Evolutionary conservation across 108 stramenopile genomes (phyloP).

Genomic region (Cylindrotheca fusiformis): DNA sequence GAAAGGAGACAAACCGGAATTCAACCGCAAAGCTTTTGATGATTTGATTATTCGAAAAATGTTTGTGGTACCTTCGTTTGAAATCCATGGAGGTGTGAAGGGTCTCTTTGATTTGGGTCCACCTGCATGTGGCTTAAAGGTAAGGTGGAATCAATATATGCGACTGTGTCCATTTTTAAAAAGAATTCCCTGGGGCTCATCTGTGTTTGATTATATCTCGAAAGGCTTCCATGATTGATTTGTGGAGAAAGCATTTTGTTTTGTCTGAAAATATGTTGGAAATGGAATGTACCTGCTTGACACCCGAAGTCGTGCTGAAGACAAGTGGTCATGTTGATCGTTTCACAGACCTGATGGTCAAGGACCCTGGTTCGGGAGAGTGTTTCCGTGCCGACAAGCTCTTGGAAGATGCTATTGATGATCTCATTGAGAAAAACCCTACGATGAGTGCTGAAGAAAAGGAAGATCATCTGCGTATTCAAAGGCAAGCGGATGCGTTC

Average conservation of each 20-base stretch:
- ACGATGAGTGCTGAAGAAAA: constrained; percentile 74
- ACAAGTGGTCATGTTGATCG: constrained; percentile 99
- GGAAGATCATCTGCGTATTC: constrained; percentile 89
- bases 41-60: constrained; percentile 95
- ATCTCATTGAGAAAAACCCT: constrained; percentile 84
- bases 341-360: constrained; percentile 99
- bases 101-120: constrained; percentile 99
- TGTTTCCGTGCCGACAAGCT: constrained; percentile 98
- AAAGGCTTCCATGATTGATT: constrained; percentile 90
- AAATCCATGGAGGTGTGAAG: constrained; percentile 99
- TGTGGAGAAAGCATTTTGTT: constrained; percentile 98
- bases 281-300: constrained; percentile 99
- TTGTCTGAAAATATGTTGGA: constrained; percentile 97
- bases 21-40: constrained; percentile 92
- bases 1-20: constrained; percentile 44
- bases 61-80: constrained; percentile 98
- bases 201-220: background rate
- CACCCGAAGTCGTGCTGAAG: constrained; percentile 94
- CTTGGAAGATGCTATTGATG: constrained; percentile 98
- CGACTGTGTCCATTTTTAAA: too few species aligned
- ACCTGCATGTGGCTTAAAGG: constrained; percentile 95
- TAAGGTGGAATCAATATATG: too few species aligned
- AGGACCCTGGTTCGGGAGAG: constrained; percentile 84
- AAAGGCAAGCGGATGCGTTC: constrained; percentile 98
- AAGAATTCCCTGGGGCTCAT: too few species aligned